phyloP scores from a whole-genome alignment of 2,329 filamentous ascomycete genomes.

The Tolypocladium ophioglossoides region DNA sequence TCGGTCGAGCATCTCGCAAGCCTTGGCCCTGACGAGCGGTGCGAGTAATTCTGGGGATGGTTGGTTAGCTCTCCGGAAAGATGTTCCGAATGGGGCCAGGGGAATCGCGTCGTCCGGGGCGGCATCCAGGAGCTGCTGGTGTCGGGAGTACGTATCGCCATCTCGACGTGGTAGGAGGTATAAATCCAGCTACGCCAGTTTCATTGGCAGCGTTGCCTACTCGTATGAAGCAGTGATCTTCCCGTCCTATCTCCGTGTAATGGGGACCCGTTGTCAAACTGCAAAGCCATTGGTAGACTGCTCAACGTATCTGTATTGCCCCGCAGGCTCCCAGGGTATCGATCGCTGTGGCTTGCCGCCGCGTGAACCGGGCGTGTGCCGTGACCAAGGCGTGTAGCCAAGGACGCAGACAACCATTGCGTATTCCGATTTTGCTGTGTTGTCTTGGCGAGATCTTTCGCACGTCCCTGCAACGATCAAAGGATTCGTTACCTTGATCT shows the following conservation, averaged over 20 bases:
- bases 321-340: too few species aligned
- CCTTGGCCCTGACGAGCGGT: background rate
- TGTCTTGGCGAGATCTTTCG: too few species aligned
- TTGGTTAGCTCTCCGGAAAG: background rate
- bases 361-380: background rate
- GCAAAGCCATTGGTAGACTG: background rate
- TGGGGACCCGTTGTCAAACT: background rate
- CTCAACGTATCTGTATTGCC: background rate
- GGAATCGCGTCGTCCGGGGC: background rate
- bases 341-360: background rate
- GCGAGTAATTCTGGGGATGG: background rate
- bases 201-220: background rate
- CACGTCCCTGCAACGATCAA: too few species aligned
- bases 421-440: too few species aligned
- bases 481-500: too few species aligned
- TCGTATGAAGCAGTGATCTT: background rate
- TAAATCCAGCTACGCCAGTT: background rate
- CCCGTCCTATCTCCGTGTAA: background rate
- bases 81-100: background rate
- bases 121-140: background rate
- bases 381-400: background rate
- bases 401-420: too few species aligned
- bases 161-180: background rate
- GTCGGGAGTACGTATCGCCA: background rate
- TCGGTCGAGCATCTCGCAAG: background rate